Conservation (phyloP, 139 green algal species). For the Tetradesmus lagerheimii region DNA sequence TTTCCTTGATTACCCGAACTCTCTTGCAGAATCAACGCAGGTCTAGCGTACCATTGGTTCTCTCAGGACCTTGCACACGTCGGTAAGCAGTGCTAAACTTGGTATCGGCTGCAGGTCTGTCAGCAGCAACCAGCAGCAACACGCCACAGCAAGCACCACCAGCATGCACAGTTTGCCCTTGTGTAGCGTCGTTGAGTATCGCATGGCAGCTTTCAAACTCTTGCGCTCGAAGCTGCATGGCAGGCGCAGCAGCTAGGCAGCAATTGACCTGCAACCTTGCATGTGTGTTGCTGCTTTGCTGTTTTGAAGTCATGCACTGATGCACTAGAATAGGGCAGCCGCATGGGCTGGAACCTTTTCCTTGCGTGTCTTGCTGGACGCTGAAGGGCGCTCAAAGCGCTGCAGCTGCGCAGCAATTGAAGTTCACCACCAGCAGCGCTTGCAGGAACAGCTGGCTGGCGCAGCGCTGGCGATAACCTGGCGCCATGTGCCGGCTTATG, state of each 20-base stretch:
- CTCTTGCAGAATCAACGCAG: not conserved
- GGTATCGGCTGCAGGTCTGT: not conserved
- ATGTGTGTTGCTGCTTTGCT: not conserved
- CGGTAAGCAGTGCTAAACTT: not conserved
- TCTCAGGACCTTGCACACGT: no score
- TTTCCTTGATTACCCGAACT: not conserved
- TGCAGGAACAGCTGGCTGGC: not conserved
- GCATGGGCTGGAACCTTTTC: not conserved
- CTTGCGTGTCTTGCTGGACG: not conserved
- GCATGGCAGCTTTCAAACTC: no score
- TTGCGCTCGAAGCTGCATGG: no score
- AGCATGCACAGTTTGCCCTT: not conserved
- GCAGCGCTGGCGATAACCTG: not conserved
- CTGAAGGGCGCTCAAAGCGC: not conserved
- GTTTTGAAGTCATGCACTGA: not conserved
- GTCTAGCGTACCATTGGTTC: no score
- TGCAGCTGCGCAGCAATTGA: not conserved
- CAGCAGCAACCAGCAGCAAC: not conserved
- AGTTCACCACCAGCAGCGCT: not conserved
- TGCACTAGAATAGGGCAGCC: not conserved
- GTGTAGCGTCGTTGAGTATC: not conserved
- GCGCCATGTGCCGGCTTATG: slow-evolving; percentile 92
- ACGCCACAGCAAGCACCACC: not conserved
- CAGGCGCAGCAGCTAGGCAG: not conserved
- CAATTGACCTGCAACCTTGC: not conserved